phyloP scores from a whole-genome alignment of 2,329 filamentous ascomycete genomes.

The Penicillium thymicola region DNA sequence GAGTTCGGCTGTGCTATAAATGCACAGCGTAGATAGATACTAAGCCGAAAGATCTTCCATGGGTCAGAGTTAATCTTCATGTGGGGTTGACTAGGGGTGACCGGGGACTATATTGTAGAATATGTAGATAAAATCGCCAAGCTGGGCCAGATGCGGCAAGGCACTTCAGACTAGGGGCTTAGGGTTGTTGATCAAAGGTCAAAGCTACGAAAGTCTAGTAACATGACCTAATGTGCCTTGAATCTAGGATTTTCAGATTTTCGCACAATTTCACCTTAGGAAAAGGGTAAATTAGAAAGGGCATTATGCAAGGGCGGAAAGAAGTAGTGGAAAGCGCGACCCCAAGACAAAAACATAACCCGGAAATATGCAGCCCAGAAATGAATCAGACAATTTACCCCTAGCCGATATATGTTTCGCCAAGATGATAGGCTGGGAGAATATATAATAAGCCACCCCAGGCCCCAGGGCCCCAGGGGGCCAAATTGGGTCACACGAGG shows the following conservation, averaged over 20 bases:
- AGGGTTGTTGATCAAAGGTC: neutral
- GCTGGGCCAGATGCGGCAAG: constrained; percentile 1
- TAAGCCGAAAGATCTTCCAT: neutral
- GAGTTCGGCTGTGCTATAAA: neutral
- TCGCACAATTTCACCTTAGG: no score
- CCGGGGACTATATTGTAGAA: neutral
- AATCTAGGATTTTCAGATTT: neutral
- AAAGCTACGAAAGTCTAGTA: neutral
- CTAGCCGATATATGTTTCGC: neutral
- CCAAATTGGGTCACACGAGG: neutral
- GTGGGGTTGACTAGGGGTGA: neutral
- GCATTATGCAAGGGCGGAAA: neutral
- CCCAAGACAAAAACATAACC: neutral
- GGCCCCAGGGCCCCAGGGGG: neutral
- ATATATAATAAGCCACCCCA: neutral
- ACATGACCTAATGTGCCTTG: neutral
- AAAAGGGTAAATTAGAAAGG: neutral
- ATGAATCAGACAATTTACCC: neutral
- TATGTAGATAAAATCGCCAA: neutral
- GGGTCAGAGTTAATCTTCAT: neutral
- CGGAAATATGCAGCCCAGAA: neutral
- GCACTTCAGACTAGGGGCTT: neutral
- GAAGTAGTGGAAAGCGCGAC: neutral
- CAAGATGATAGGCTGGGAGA: neutral
- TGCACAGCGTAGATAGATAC: neutral